Conservation (phyloP, 768 basidiomycete species). For the Cystofilobasidium macerans region DNA sequence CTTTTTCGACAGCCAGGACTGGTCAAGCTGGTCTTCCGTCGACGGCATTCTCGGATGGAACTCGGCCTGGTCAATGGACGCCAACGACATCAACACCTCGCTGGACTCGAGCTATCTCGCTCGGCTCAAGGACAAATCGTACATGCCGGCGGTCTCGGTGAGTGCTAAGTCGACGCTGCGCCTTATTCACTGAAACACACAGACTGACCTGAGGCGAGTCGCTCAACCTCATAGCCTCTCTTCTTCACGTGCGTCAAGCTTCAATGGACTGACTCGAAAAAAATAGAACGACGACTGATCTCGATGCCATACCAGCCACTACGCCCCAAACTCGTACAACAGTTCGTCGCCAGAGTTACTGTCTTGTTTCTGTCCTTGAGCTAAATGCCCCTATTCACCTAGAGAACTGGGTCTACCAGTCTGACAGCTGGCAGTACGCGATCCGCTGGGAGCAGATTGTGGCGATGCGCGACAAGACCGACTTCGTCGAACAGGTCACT, state of each 20-base stretch:
- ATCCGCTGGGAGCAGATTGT: slow-evolving; percentile 60
- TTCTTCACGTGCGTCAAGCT: slow-evolving; percentile 51
- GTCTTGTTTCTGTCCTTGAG: too few species aligned
- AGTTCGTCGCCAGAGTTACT: too few species aligned
- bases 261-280: slow-evolving; percentile 12
- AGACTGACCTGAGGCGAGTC: not conserved
- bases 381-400: too few species aligned
- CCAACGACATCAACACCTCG: slow-evolving; percentile 18
- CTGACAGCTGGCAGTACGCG: slow-evolving; percentile 57
- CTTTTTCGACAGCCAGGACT: slow-evolving; percentile 46
- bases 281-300: slow-evolving; percentile 5
- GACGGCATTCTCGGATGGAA: slow-evolving; percentile 27
- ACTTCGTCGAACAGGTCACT: slow-evolving; percentile 52
- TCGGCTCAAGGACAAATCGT: not conserved
- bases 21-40: slow-evolving; percentile 8
- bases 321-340: slow-evolving; percentile 53
- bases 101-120: slow-evolving; percentile 13
- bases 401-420: slow-evolving; percentile 56
- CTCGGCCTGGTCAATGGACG: slow-evolving; percentile 30
- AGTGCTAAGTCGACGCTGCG: not conserved
- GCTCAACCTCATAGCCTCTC: slow-evolving; percentile 54
- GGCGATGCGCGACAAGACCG: slow-evolving; percentile 47
- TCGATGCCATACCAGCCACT: slow-evolving; percentile 41
- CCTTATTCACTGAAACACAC: not conserved
- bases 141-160: slow-evolving; percentile 21